Conservation (phyloP, 495 filamentous ascomycete species). For the Bacidia rubella region DNA sequence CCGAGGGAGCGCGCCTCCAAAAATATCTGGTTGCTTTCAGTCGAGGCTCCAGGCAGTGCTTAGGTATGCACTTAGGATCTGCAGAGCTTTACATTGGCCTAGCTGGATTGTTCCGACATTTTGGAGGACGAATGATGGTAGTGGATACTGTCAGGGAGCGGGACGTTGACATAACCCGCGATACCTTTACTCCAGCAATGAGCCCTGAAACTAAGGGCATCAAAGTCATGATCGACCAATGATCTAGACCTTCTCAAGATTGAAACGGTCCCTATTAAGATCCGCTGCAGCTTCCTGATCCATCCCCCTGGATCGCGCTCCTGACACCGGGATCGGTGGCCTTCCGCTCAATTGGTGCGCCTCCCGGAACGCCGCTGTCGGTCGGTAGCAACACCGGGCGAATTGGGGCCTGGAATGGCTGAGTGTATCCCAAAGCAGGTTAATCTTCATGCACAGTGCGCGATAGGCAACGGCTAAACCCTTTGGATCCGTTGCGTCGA, state of each 20-base stretch:
- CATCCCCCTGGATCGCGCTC: background rate
- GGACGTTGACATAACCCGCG: constrained; percentile 8
- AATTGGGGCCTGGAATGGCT: background rate
- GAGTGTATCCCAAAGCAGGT: background rate
- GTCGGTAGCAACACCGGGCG: background rate
- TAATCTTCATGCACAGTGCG: background rate
- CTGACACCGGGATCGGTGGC: background rate
- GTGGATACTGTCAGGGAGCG: constrained; percentile 11
- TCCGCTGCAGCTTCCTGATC: background rate
- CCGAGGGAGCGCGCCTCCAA: constrained; percentile 6
- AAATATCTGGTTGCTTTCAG: constrained; percentile 10
- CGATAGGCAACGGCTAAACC: background rate
- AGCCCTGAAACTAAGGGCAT: constrained; percentile 6
- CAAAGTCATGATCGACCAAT: constrained; percentile 2
- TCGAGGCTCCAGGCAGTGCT: constrained; percentile 9
- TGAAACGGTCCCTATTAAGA: background rate
- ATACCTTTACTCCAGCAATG: constrained; percentile 3
- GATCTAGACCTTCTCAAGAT: background rate
- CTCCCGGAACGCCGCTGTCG: background rate
- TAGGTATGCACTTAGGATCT: constrained; percentile 10
- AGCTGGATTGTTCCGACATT: constrained; percentile 5
- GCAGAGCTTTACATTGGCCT: constrained; percentile 9
- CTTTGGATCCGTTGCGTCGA: background rate
- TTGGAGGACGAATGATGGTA: constrained; percentile 9
- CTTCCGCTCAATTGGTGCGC: background rate